Base-by-base conservation (phyloP, 768 basidiomycete species). In the Strobilomyces confusus region DNA sequence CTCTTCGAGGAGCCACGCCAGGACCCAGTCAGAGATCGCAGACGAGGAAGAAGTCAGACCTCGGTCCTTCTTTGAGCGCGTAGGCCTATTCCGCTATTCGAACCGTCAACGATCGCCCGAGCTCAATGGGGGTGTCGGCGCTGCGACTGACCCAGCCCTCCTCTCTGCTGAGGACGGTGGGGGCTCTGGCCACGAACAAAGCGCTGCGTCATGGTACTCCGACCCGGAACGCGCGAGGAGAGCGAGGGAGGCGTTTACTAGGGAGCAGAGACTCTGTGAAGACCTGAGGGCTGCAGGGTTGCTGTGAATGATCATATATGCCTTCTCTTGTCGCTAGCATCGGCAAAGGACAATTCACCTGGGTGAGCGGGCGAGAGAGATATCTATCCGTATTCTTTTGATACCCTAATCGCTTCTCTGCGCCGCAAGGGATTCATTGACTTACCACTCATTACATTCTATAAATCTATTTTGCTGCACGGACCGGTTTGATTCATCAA, bases 221-320 rank as follows among this genome's bases (percentile, higher is more conserved):
- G 74, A 80, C 60, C 70, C 77, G 13, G 69, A 78, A 44, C 72
- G 73, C 15, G 74, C 72, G 41, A 73, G 72, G 23, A 68, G 72
- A 34, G 58, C 80, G 32, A 73, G 74, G 42, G 72, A 76, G 41
- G 80, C 79, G 22, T 61, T 81, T 14, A 75, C 68, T 55, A 76
- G 76, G 45, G 86, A 89, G 51, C 76, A 76, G 49, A 75, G 79
- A 50, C 67, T 89, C 55, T 80, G 82, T 53, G 72, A 74, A 4
- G 81, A 83, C 60, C 70, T 89, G 58, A 77, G 84, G 56, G 77
- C 74, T 37, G 86, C 86, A 11, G 87, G 86, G 40, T 71, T 90
- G 48, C 59, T 89, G 33, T 89, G 67, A 59, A 37, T n/a, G 11
- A 23, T 45, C 7, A 9, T 37, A 56, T 54, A 59, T 29, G n/a